Evolutionary conservation across 192 early-diverging fungal species (phyloP).

Genomic region (Coemansia sp.): DNA sequence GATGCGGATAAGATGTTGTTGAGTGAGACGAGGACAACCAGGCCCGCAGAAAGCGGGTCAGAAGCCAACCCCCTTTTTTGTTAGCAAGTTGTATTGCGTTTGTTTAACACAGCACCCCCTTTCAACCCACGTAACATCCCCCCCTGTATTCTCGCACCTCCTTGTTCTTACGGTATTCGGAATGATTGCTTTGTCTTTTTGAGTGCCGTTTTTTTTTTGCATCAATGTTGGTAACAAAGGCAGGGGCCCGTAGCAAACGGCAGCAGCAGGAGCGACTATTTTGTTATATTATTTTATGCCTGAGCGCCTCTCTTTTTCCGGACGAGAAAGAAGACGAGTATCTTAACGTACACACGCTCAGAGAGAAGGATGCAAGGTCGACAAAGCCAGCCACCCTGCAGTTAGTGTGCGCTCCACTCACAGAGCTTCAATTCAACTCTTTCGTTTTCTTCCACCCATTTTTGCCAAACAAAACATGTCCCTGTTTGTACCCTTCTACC

Average conservation of each 20-base stretch:
- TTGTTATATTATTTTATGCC: not conserved
- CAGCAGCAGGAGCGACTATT: not conserved
- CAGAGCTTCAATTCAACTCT: not conserved
- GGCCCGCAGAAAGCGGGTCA: not conserved
- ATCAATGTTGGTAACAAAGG: not conserved
- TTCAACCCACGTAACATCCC: not conserved
- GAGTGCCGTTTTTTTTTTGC: conserved; percentile 1
- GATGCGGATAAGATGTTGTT: not conserved
- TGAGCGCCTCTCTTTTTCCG: not conserved
- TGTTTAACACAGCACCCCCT: not conserved
- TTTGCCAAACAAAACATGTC: not conserved
- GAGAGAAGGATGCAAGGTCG: not conserved
- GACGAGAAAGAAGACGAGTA: not conserved
- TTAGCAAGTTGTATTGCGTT: not conserved
- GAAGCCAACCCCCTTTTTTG: not conserved
- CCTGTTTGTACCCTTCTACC: not conserved
- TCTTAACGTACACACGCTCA: not conserved
- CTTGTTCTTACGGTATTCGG: conserved; percentile 8
- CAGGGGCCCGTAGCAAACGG: not conserved
- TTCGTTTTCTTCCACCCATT: not conserved
- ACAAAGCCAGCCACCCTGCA: conserved; percentile 15
- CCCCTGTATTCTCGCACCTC: not conserved
- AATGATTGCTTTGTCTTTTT: not conserved
- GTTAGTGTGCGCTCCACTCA: not conserved
- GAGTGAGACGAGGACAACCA: not conserved